phyloP scores from a whole-genome alignment of 2,329 filamentous ascomycete species.

The Cladosporium sp. region DNA sequence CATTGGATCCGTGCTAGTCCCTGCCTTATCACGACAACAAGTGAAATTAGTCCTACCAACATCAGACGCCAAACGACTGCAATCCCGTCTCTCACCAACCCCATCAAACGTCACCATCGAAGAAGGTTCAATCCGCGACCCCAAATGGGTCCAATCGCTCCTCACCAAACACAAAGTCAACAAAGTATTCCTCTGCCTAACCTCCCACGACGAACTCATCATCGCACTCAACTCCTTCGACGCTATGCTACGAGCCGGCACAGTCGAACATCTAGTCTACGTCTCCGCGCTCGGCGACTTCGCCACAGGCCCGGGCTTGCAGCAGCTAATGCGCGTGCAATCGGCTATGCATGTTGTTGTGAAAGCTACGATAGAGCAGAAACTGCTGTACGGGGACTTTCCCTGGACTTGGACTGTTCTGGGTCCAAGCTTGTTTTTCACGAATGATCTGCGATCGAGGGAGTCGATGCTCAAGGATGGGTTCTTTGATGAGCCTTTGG shows the following conservation, averaged over 20 bases:
- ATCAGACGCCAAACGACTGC: no score
- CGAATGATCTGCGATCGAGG: no score
- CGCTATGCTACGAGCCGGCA: slow-evolving; percentile 11
- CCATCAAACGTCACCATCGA: slow-evolving; percentile 14
- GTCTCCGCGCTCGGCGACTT: slow-evolving; percentile 16
- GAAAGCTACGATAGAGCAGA: slow-evolving; percentile 16
- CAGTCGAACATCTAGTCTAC: slow-evolving; percentile 16
- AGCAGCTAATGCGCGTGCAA: not conserved
- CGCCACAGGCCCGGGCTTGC: slow-evolving; percentile 7
- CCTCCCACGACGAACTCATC: slow-evolving; percentile 16
- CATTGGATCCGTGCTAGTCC: no score
- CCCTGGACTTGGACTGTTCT: no score
- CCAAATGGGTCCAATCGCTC: slow-evolving; percentile 15
- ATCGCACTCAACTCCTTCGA: slow-evolving; percentile 17
- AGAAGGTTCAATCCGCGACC: slow-evolving; percentile 16
- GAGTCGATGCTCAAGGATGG: no score
- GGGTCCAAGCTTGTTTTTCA: no score
- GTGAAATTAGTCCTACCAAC: no score
- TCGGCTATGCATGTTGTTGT: slow-evolving; percentile 15
- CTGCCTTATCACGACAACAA: no score
- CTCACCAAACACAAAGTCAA: slow-evolving; percentile 14
- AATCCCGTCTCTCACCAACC: not conserved
- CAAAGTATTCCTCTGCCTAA: slow-evolving; percentile 16
- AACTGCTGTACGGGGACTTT: slow-evolving; percentile 10
- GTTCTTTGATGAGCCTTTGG: no score